These are phyloP conservation scores for Geranium rotundifolium DNA, from an alignment of 345 rosid species.

Conservation along the genomic window DNA sequence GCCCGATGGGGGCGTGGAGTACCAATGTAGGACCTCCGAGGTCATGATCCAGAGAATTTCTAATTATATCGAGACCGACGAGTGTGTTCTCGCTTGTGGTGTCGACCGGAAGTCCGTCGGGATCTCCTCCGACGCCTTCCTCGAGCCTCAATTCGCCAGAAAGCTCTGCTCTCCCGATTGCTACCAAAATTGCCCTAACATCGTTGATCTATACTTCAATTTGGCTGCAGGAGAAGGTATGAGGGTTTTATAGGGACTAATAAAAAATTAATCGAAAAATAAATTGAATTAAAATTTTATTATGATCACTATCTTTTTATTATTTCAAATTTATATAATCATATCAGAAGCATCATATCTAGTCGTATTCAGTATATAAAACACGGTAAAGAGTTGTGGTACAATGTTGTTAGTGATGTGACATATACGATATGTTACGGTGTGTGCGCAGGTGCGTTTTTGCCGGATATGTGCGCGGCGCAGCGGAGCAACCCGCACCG, in stretches of 20 bases:
- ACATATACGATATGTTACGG: background rate
- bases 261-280: too few species aligned
- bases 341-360: too few species aligned
- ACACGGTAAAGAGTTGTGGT: too few species aligned
- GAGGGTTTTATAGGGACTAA: too few species aligned
- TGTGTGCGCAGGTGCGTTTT: conserved; percentile 62
- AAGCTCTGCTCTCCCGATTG: conserved; percentile 80
- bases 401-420: background rate
- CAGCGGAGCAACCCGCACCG: conserved; percentile 62
- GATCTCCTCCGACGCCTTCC: conserved; percentile 81
- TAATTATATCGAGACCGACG: conserved; percentile 64
- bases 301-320: too few species aligned
- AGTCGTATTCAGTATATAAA: too few species aligned
- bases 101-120: conserved; percentile 72
- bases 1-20: conserved; percentile 34
- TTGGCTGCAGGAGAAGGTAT: conserved; percentile 99
- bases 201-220: conserved; percentile 85
- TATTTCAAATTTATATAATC: too few species aligned
- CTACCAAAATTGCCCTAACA: conserved; percentile 69
- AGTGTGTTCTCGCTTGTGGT: conserved; percentile 68
- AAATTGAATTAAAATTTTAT: too few species aligned
- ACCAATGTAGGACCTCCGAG: conserved; percentile 72
- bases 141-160: conserved; percentile 60
- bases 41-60: conserved; percentile 67
- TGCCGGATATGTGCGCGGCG: conserved; percentile 67